These are phyloP conservation scores for Alternaria triticimaculans DNA, from an alignment of 2,329 filamentous ascomycete species.

Conservation along the genomic window DNA sequence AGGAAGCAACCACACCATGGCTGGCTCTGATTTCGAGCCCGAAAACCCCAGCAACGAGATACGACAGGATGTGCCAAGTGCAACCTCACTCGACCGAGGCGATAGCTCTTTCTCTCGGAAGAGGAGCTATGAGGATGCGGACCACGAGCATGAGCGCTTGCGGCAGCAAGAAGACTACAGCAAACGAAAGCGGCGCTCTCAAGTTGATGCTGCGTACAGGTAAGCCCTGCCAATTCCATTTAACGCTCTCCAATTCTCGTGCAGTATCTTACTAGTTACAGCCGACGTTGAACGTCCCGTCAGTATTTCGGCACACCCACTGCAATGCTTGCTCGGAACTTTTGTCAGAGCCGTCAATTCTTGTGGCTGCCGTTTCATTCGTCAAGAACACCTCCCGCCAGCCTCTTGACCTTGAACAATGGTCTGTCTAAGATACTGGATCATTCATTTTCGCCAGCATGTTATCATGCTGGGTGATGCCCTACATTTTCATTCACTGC, in stretches of 20 bases:
- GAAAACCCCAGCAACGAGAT: conserved; percentile 26
- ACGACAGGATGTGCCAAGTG: conserved; percentile 16
- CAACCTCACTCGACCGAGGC: conserved; percentile 32
- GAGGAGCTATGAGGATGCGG: conserved; percentile 46
- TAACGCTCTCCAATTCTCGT: neutral
- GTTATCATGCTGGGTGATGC: neutral
- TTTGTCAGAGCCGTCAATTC: neutral
- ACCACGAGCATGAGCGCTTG: conserved; percentile 37
- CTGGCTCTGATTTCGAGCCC: conserved; percentile 44
- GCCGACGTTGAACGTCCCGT: conserved; percentile 17
- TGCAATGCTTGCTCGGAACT: neutral
- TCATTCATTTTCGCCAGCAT: neutral
- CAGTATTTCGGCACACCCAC: neutral
- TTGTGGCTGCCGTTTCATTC: neutral
- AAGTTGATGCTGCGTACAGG: conserved; percentile 47
- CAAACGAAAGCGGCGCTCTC: conserved; percentile 46
- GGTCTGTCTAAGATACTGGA: neutral
- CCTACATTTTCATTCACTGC: neutral
- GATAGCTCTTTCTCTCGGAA: conserved; percentile 46
- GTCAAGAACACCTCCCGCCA: neutral
- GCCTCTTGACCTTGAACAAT: neutral
- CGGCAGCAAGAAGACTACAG: conserved; percentile 47
- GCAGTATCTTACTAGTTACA: conserved; percentile 10
- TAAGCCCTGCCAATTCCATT: conserved; percentile 17
- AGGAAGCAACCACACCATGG: conserved; percentile 42